Percentiles rank a stretch among this genome's conserved stretches.
phyloP scores from a whole-genome alignment of 2,329 filamentous ascomycete genomes.

The Tolypocladium sp. region DNA sequence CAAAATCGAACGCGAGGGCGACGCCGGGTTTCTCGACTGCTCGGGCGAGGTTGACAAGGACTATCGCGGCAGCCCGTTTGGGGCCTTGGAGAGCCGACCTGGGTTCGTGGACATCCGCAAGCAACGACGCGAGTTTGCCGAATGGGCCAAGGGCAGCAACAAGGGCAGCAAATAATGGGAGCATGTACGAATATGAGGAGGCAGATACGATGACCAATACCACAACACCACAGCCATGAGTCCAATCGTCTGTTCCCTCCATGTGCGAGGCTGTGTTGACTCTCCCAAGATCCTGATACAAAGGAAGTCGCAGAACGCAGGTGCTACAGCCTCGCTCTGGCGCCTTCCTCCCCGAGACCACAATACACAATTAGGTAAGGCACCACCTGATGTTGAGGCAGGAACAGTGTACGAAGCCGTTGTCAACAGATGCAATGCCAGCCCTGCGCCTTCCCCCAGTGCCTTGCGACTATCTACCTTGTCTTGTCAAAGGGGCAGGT shows the following conservation, averaged over 20 bases:
- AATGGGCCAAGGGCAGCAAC: constrained; percentile 50
- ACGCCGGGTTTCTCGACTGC: constrained; percentile 45
- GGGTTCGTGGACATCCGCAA: constrained; percentile 85
- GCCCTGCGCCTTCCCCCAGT: neutral
- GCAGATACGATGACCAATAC: neutral
- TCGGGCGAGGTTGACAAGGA: constrained; percentile 60
- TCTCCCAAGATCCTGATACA: neutral
- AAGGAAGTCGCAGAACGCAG: neutral
- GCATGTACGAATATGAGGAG: neutral
- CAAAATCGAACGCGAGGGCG: constrained; percentile 71
- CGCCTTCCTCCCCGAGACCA: neutral
- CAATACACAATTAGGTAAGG: neutral
- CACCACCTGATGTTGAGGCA: neutral
- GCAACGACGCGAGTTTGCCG: constrained; percentile 67
- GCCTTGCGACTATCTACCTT: neutral
- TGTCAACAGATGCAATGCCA: neutral
- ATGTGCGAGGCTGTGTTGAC: neutral
- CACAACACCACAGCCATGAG: neutral
- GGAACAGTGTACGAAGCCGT: neutral
- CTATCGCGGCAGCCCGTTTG: constrained; percentile 70
- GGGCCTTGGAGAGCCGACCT: constrained; percentile 65
- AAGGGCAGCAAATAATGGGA: constrained; percentile 9
- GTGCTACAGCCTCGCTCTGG: neutral
- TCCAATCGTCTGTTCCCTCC: neutral
- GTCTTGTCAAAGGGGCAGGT: neutral